Percentiles rank a stretch among this genome's conserved stretches.
Conservation (phyloP, 345 rosid genomes). For the Eucalyptus regnans region DNA sequence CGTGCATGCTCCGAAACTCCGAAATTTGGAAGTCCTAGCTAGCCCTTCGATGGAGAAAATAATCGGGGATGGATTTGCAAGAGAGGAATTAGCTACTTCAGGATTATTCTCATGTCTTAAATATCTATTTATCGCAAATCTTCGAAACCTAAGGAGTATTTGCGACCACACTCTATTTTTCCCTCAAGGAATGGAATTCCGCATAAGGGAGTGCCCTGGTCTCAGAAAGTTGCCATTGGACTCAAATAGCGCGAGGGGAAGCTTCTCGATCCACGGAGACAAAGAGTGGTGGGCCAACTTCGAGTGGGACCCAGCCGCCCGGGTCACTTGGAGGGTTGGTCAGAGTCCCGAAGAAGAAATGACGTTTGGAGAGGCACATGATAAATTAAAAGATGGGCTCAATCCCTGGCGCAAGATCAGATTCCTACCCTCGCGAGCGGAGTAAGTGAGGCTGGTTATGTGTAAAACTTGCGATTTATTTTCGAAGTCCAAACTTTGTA, state of each 20-base stretch:
- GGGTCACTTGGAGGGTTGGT: background rate
- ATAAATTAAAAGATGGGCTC: no score
- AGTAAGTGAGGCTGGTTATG: no score
- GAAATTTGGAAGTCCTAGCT: accelerated
- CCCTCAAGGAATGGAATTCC: accelerated
- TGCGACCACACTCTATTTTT: background rate
- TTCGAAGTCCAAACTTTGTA: no score
- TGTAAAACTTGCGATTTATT: no score
- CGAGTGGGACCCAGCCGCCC: background rate
- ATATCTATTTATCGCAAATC: accelerated
- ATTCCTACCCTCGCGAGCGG: no score
- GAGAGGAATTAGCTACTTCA: background rate
- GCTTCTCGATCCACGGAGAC: accelerated
- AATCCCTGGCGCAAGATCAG: accelerated
- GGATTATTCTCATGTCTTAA: no score
- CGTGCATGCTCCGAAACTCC: background rate
- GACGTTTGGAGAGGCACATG: no score
- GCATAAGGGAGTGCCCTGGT: accelerated
- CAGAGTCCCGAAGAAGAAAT: no score
- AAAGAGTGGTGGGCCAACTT: background rate
- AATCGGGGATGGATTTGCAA: background rate
- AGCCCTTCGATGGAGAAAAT: background rate
- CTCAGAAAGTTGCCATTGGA: background rate
- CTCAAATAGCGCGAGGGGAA: background rate
- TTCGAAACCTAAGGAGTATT: background rate